These are phyloP conservation scores for Claviceps quebecensis DNA, from an alignment of 2,329 filamentous ascomycete genomes.

Conservation along the genomic window DNA sequence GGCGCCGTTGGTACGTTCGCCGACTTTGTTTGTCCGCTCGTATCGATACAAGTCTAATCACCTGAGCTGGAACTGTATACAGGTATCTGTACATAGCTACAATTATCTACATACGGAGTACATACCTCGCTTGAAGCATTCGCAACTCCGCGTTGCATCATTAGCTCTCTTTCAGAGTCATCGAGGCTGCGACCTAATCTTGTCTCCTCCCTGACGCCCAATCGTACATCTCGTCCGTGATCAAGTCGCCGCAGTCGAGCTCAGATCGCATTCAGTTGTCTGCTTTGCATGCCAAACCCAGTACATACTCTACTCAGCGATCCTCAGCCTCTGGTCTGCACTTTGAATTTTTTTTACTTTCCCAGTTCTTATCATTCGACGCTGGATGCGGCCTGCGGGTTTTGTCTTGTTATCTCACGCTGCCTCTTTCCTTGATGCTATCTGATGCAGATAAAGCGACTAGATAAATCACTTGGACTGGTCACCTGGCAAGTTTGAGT, in stretches of 20 bases:
- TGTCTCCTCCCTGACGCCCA: not conserved
- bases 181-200: not conserved
- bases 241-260: not conserved
- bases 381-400: slow-evolving; percentile 3
- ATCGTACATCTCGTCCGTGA: not conserved
- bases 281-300: not conserved
- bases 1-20: too few relatives aligned
- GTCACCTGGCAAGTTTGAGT: slow-evolving; percentile 1
- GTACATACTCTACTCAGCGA: not conserved
- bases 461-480: not conserved
- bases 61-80: rapidly evolving
- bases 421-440: not conserved
- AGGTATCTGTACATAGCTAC: not conserved
- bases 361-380: not conserved
- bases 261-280: not conserved
- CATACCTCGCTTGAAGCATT: not conserved
- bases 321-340: not conserved
- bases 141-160: slow-evolving; percentile 1
- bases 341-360: not conserved
- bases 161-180: slow-evolving; percentile 1
- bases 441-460: not conserved
- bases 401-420: not conserved
- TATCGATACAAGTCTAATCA: too few relatives aligned
- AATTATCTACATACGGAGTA: not conserved
- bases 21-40: too few relatives aligned